phyloP scores from a whole-genome alignment of 805 yeast genomes.

The Candida golubevii region DNA sequence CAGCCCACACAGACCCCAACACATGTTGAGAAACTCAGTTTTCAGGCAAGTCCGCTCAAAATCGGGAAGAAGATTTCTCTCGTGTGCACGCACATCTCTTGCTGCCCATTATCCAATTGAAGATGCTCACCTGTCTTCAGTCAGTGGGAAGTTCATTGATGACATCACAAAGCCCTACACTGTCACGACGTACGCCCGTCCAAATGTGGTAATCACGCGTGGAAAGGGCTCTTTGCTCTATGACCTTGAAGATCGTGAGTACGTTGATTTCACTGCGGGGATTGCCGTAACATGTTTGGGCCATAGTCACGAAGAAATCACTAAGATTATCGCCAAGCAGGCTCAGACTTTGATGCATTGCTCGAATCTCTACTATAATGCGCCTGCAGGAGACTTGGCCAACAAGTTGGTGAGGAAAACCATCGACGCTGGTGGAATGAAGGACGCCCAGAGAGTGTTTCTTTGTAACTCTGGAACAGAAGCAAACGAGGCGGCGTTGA shows the following conservation, averaged over 20 bases:
- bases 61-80: not conserved
- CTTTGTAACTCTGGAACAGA: constrained; percentile 58
- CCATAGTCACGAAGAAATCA: constrained; percentile 72
- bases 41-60: not conserved
- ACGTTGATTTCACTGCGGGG: constrained; percentile 90
- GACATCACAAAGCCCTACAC: constrained; percentile 49
- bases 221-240: constrained; percentile 80
- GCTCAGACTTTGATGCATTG: constrained; percentile 70
- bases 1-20: too few relatives aligned
- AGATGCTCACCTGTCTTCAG: constrained; percentile 30
- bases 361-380: constrained; percentile 80
- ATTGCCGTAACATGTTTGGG: constrained; percentile 97
- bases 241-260: constrained; percentile 75
- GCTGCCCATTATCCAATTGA: constrained; percentile 19
- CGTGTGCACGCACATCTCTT: constrained; percentile 1
- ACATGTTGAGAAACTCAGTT: constrained; percentile 7
- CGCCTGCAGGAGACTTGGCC: constrained; percentile 78
- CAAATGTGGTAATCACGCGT: constrained; percentile 67
- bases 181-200: constrained; percentile 79
- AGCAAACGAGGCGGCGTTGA: constrained; percentile 57
- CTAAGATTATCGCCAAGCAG: constrained; percentile 70
- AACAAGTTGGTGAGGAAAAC: constrained; percentile 69
- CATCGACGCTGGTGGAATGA: constrained; percentile 70
- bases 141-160: constrained; percentile 39
- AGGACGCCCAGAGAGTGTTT: constrained; percentile 69